Evolutionary conservation across 306 rosid genomes (phyloP).

Genomic region (Sicyos baderoa): DNA sequence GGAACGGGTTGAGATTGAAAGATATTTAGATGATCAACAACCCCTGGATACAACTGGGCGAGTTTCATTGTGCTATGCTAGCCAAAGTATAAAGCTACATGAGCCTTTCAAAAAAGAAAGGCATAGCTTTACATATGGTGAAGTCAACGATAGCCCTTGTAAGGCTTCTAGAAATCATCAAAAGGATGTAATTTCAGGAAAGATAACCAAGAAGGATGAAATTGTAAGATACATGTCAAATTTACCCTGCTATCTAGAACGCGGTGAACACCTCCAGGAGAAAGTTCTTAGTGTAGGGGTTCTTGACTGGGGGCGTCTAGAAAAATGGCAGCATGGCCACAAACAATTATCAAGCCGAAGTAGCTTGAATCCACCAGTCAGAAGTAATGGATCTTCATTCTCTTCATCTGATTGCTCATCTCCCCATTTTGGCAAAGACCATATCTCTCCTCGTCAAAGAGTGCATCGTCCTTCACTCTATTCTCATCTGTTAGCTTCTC

Average conservation of each 20-base stretch:
- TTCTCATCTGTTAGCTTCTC: conserved; percentile 38
- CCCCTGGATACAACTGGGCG: conserved; percentile 27
- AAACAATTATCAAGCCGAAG: conserved; percentile 35
- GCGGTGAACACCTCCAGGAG: conserved; percentile 50
- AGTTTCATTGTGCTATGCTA: conserved; percentile 8
- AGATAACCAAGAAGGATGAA: conserved; percentile 55
- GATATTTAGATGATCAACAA: conserved; percentile 25
- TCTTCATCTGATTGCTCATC: conserved; percentile 47
- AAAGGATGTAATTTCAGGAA: conserved; percentile 33
- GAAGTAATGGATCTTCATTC: conserved; percentile 45
- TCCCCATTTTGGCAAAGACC: conserved; percentile 39
- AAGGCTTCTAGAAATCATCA: conserved; percentile 31
- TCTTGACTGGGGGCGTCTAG: conserved; percentile 80
- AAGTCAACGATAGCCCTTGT: conserved; percentile 33
- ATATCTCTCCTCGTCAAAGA: conserved; percentile 47
- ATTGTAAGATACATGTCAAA: conserved; percentile 77
- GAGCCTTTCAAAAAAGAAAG: conserved; percentile 37
- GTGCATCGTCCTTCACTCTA: conserved; percentile 40
- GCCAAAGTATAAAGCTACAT: conserved; percentile 34
- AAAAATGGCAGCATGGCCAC: conserved; percentile 60
- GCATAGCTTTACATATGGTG: conserved; percentile 45
- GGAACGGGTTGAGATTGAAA: conserved; percentile 33
- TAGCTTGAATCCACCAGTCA: conserved; percentile 38
- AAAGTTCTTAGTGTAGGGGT: conserved; percentile 81
- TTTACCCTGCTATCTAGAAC: conserved; percentile 80